phyloP scores from a whole-genome alignment of 352 stramenopile species.

The Globisporangium camurandrum region DNA sequence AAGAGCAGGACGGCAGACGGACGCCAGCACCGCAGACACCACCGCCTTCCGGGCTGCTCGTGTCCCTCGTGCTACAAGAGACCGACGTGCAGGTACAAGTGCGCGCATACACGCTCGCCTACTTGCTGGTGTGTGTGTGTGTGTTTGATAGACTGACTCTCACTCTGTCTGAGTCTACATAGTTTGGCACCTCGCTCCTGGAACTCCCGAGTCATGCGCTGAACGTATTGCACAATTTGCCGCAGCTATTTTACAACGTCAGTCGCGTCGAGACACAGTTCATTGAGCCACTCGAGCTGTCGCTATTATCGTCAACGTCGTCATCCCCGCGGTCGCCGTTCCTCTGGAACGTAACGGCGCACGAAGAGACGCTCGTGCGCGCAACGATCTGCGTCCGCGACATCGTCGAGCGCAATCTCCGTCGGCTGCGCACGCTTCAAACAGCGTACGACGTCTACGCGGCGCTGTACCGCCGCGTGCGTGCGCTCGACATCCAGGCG shows the following conservation, averaged over 20 bases:
- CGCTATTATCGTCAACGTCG: conserved; percentile 14
- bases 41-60: background rate
- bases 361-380: conserved; percentile 49
- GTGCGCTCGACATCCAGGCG: conserved; percentile 9
- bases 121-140: background rate
- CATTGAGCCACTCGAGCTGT: conserved; percentile 12
- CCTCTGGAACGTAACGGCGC: conserved; percentile 58
- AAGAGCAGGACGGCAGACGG: too few relatives aligned
- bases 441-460: conserved; percentile 33
- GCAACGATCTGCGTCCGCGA: conserved; percentile 51
- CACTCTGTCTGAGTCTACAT: background rate
- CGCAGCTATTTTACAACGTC: conserved; percentile 57
- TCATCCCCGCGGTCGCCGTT: conserved; percentile 22
- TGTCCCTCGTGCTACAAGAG: background rate
- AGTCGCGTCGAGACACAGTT: conserved; percentile 65
- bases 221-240: conserved; percentile 62
- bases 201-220: conserved; percentile 51
- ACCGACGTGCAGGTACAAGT: background rate
- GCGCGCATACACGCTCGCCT: too few relatives aligned
- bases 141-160: background rate
- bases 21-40: background rate
- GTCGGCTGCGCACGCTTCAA: conserved; percentile 27
- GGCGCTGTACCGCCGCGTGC: conserved; percentile 24
- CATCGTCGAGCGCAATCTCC: conserved; percentile 54
- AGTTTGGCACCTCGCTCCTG: conserved; percentile 44